Evolutionary conservation across 2,329 filamentous ascomycete species (phyloP).

Genomic region (Cladosporium halotolerans): DNA sequence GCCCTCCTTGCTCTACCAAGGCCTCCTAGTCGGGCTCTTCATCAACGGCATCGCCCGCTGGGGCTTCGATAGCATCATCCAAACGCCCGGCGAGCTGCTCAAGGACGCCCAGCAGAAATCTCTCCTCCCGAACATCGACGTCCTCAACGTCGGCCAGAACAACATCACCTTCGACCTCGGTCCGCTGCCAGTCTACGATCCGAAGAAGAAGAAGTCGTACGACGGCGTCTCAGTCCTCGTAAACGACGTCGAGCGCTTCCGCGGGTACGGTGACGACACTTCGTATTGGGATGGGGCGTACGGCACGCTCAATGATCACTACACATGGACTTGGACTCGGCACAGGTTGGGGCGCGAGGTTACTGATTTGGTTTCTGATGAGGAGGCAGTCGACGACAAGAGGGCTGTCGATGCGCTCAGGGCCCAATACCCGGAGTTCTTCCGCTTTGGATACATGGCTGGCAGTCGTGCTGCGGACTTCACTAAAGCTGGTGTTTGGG

Average conservation of each 20-base stretch:
- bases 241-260: constrained; percentile 77
- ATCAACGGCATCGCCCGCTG: constrained; percentile 90
- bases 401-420: constrained; percentile 29
- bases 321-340: constrained; percentile 30
- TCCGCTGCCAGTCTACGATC: constrained; percentile 27
- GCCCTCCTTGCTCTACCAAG: constrained; percentile 79
- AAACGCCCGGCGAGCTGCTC: constrained; percentile 69
- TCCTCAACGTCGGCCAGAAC: constrained; percentile 44
- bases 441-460: constrained; percentile 68
- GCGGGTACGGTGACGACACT: constrained; percentile 60
- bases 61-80: constrained; percentile 84
- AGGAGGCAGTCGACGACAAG: neutral
- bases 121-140: constrained; percentile 48
- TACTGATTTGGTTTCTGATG: constrained; percentile 2
- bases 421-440: constrained; percentile 57
- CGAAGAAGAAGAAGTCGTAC: constrained; percentile 45
- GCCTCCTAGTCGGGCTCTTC: constrained; percentile 81
- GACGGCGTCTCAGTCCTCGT: constrained; percentile 75
- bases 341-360: constrained; percentile 16
- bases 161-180: constrained; percentile 60
- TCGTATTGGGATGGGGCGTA: constrained; percentile 32
- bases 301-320: constrained; percentile 19
- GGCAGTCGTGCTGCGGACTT: constrained; percentile 63
- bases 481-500: constrained; percentile 69
- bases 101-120: constrained; percentile 50